A percentile compares a stretch with the other conserved stretches of the same genome.
Evolutionary conservation across 495 filamentous ascomycete species (phyloP).

Genomic region (Xylaria palmicola): DNA sequence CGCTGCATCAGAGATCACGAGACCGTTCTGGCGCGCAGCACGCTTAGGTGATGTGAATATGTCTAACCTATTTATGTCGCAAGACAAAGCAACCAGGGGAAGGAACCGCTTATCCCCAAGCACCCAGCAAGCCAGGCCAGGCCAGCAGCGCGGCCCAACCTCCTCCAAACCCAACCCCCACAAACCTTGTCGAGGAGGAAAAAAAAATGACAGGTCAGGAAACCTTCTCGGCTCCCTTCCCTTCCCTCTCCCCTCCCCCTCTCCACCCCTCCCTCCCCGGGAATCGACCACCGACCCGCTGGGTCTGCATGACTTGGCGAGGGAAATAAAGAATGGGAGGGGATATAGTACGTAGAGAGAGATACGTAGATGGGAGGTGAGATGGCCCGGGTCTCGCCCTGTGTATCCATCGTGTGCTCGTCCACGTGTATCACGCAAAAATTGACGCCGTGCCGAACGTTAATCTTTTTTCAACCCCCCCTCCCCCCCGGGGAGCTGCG

Average conservation of each 20-base stretch:
- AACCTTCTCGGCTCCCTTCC: too few relatives aligned
- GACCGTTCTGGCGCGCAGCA: slow-evolving; percentile 8
- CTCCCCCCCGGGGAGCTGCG: neutral
- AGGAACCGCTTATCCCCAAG: too few relatives aligned
- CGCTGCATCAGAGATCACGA: slow-evolving; percentile 13
- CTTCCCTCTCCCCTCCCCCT: neutral
- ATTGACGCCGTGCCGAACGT: neutral
- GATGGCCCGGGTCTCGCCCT: neutral
- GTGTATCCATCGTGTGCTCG: neutral
- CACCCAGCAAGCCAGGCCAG: too few relatives aligned
- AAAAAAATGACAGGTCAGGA: neutral
- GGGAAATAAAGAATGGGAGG: too few relatives aligned
- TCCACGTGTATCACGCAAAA: slow-evolving; percentile 15
- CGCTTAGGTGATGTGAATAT: too few relatives aligned
- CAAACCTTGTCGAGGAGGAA: too few relatives aligned
- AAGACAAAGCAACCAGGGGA: too few relatives aligned
- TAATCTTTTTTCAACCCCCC: too few relatives aligned
- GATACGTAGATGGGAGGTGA: neutral
- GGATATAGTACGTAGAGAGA: too few relatives aligned
- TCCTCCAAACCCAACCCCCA: neutral
- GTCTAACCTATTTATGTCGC: too few relatives aligned
- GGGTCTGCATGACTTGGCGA: too few relatives aligned
- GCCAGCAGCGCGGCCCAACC: slow-evolving; percentile 15
- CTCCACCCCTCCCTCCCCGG: too few relatives aligned
- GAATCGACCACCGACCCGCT: neutral